Percentiles rank a stretch among this genome's conserved stretches.
phyloP scores from a whole-genome alignment of 345 rosid species.

The Hirschfeldia incana region DNA sequence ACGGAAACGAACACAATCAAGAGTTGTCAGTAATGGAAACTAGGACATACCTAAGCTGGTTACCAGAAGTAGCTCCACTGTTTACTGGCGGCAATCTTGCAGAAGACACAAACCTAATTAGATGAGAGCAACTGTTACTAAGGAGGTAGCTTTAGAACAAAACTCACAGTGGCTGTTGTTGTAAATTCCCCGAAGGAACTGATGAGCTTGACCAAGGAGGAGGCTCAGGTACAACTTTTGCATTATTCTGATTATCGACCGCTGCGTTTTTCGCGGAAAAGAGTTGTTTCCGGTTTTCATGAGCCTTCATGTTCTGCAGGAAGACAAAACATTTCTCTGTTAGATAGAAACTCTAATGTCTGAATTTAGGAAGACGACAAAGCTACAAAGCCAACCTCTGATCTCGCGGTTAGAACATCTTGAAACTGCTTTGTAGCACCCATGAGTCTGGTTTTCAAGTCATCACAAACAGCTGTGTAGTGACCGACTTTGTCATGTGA shows the following conservation, averaged over 20 bases:
- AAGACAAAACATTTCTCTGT: background rate
- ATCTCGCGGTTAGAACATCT: constrained; percentile 77
- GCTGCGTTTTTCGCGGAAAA: constrained; percentile 65
- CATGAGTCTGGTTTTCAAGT: constrained; percentile 82
- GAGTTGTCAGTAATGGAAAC: background rate
- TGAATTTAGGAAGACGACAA: background rate
- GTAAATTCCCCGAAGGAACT: constrained; percentile 41
- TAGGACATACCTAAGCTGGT: constrained; percentile 71
- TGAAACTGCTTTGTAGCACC: constrained; percentile 78
- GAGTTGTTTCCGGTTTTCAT: constrained; percentile 77
- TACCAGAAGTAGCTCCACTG: constrained; percentile 60
- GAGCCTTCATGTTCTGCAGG: constrained; percentile 87
- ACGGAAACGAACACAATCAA: background rate
- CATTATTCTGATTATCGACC: constrained; percentile 54
- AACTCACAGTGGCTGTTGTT: constrained; percentile 56
- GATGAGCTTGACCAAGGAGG: constrained; percentile 86
- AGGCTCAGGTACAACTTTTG: constrained; percentile 60
- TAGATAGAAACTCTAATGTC: background rate
- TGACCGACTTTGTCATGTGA: constrained; percentile 77
- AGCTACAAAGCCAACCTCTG: constrained; percentile 54
- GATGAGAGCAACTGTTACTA: constrained; percentile 1
- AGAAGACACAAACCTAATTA: constrained; percentile 27
- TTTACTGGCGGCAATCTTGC: constrained; percentile 48
- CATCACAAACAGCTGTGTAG: constrained; percentile 79
- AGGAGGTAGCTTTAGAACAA: background rate